Base-by-base conservation (phyloP, 805 yeast species). In the Metschnikowia peoriensis region DNA sequence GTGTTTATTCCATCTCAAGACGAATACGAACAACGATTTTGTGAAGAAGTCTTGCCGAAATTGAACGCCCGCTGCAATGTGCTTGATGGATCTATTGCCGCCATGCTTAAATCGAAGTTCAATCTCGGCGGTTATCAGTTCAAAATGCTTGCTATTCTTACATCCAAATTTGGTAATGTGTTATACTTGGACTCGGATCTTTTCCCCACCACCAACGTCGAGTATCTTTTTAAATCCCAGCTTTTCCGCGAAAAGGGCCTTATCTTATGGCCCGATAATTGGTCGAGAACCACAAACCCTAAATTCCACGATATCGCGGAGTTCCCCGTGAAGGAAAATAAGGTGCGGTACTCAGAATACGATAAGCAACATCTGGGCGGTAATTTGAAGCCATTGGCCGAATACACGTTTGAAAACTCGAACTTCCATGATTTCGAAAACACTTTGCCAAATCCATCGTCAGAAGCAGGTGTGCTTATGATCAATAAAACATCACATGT, bases 401-500 rank as follows among this genome's bases (percentile, higher is more conserved):
- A 61, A 38, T 51, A 64, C 62, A 58, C 63, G 1, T 59, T 61
- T 4, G 58, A 57, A 6, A 61, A 71, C 27, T 73, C 78, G 50
- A 73, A 78, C 39, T 79, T 69, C 65, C 93, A 86, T 66, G 85
- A 83, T 57, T 73, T 84, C 49, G 79, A 79, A 52, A 86, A 86
- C 37, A 66, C 91, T 0, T 62, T 86, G 44, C 88, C 89, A 1
- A 85, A 86, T 61, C 81, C 88, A 6, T 72, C 88, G 5, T 72
- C 85, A 1, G 93, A 87, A 68, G 80, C 89, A 0, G 94, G 93
- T 9, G 86, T 85, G 69, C 64, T 87, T 41, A 50, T 87, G 61
- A 71, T 87, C 27, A 81, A 84, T 63, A 86, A 85, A 61, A 71
- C 77, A 9, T 66, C 73, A 1, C 93, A 86, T 61, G 61, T 84